Conservation (phyloP, 768 basidiomycete species). For the Pleurotus pulmonarius region DNA sequence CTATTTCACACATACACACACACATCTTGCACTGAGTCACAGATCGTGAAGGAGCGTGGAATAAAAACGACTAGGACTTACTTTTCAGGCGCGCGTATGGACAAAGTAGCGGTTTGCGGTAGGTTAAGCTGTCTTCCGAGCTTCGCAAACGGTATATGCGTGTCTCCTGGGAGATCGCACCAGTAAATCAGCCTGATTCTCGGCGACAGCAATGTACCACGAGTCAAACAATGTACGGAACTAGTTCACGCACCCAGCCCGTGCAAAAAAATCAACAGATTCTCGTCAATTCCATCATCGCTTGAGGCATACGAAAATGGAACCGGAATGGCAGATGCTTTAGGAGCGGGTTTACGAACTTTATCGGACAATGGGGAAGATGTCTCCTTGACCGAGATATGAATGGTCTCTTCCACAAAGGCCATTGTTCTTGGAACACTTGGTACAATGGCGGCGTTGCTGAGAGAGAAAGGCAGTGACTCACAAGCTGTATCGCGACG, state of each 20-base stretch:
- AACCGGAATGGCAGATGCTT: constrained; percentile 39
- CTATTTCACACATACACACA: constrained; percentile 22
- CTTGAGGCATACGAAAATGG: constrained; percentile 70
- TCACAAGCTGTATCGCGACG: too few species aligned
- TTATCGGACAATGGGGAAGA: constrained; percentile 1
- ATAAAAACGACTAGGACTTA: constrained; percentile 28
- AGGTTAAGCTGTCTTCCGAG: constrained; percentile 72
- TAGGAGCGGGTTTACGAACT: constrained; percentile 33
- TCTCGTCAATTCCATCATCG: constrained; percentile 82
- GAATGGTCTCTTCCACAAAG: background rate
- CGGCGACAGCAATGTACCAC: too few species aligned
- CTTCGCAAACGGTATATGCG: constrained; percentile 68
- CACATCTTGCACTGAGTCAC: too few species aligned
- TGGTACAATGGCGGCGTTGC: background rate
- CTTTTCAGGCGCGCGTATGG: constrained; percentile 76
- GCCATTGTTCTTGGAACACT: background rate
- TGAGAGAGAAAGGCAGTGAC: too few species aligned
- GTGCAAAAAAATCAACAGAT: constrained; percentile 79
- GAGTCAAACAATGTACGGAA: background rate
- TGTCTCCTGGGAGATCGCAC: constrained; percentile 61
- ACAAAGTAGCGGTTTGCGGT: constrained; percentile 87
- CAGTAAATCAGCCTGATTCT: background rate
- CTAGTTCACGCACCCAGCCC: constrained; percentile 62
- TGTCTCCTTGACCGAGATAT: background rate
- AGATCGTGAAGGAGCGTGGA: too few species aligned